Conservation (phyloP, 257 asterid genomes). For the Fraxinus anomala region DNA sequence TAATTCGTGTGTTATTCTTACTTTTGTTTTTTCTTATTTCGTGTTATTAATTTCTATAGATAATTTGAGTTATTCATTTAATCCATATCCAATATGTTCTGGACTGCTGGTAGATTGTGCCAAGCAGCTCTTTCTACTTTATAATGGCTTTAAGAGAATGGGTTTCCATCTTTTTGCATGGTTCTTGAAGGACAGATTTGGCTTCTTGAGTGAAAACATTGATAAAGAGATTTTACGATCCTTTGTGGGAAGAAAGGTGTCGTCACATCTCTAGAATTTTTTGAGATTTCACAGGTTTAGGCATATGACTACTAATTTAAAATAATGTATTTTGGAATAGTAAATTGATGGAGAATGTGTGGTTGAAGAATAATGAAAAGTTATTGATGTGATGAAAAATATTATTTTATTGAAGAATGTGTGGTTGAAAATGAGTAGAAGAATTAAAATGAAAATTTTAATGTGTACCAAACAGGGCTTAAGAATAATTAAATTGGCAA, state of each 20-base stretch:
- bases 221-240: neutral
- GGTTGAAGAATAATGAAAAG: too few relatives aligned
- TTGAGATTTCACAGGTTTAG: neutral
- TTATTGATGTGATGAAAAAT: too few relatives aligned
- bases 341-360: too few relatives aligned
- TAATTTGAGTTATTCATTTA: too few relatives aligned
- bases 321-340: too few relatives aligned
- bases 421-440: too few relatives aligned
- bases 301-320: neutral
- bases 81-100: neutral
- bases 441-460: too few relatives aligned
- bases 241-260: constrained; percentile 4
- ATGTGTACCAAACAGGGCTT: neutral
- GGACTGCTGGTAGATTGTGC: neutral
- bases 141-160: neutral
- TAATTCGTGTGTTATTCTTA: too few relatives aligned
- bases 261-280: neutral
- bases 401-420: too few relatives aligned
- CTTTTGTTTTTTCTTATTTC: too few relatives aligned
- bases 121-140: neutral
- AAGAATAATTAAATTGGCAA: neutral
- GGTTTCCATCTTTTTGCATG: neutral
- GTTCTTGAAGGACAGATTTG: neutral
- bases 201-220: constrained; percentile 4
- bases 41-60: too few relatives aligned